A percentile compares a stretch with the other conserved stretches of the same genome.
phyloP scores from a whole-genome alignment of 1,139 yeast genomes.

The Zygoascus meyerae region DNA sequence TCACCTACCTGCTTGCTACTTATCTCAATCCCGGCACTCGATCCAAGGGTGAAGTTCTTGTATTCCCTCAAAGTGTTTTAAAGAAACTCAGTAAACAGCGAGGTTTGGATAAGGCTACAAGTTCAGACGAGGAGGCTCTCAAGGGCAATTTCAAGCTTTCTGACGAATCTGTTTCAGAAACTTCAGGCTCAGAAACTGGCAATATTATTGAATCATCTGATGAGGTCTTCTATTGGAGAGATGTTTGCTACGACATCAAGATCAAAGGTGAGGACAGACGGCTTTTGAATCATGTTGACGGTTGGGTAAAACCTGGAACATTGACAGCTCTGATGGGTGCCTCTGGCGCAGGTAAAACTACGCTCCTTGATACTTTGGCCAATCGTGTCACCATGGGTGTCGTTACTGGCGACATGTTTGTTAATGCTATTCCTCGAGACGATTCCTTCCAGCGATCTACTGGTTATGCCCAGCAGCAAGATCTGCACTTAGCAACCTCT shows the following conservation, averaged over 20 bases:
- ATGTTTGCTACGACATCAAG: slow-evolving; percentile 67
- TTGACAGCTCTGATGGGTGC: slow-evolving; percentile 81
- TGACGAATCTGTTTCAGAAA: slow-evolving; percentile 19
- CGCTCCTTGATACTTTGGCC: slow-evolving; percentile 67
- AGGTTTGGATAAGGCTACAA: slow-evolving; percentile 18
- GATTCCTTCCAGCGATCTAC: slow-evolving; percentile 73
- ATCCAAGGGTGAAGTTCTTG: slow-evolving; percentile 77
- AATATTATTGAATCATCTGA: slow-evolving; percentile 24
- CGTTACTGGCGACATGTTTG: slow-evolving; percentile 69
- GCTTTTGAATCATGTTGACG: slow-evolving; percentile 64
- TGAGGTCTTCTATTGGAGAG: slow-evolving; percentile 72
- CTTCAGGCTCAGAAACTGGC: slow-evolving; percentile 18
- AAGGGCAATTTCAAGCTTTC: slow-evolving; percentile 11
- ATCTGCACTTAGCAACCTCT: slow-evolving; percentile 64
- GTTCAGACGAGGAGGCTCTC: slow-evolving; percentile 24
- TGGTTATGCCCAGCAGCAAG: slow-evolving; percentile 82
- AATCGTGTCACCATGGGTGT: slow-evolving; percentile 76
- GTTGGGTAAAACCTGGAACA: slow-evolving; percentile 78
- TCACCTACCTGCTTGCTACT: slow-evolving; percentile 50
- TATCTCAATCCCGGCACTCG: slow-evolving; percentile 68
- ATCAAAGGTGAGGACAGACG: slow-evolving; percentile 55
- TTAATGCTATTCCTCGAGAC: slow-evolving; percentile 64
- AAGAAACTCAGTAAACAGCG: slow-evolving; percentile 29
- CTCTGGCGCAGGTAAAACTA: slow-evolving; percentile 85
- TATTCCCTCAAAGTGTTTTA: slow-evolving; percentile 50